phyloP scores from a whole-genome alignment of 2,329 filamentous ascomycete genomes.

The Botryosphaeria dothidea region DNA sequence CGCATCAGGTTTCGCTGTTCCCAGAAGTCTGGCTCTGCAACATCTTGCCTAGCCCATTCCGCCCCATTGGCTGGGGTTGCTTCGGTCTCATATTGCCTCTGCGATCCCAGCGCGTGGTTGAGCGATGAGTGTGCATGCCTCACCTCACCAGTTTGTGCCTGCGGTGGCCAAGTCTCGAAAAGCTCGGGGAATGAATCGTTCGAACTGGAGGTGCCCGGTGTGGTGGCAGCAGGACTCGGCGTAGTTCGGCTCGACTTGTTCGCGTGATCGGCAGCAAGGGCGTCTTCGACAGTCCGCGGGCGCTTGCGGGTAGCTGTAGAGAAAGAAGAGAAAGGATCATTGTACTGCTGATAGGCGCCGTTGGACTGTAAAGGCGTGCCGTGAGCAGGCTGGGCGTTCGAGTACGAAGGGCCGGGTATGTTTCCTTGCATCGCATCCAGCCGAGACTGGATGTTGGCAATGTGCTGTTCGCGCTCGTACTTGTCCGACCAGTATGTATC shows the following conservation, averaged over 20 bases:
- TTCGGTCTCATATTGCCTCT: background rate
- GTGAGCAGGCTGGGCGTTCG: background rate
- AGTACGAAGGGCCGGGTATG: background rate
- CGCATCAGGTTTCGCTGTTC: no score
- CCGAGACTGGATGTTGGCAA: background rate
- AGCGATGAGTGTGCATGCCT: slow-evolving; percentile 6
- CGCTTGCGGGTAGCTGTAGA: background rate
- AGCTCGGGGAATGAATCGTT: slow-evolving; percentile 8
- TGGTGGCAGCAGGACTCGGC: slow-evolving; percentile 4
- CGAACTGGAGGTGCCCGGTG: slow-evolving; percentile 7
- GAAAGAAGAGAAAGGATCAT: background rate
- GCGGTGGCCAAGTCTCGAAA: background rate
- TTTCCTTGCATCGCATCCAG: background rate
- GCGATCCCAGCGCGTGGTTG: background rate
- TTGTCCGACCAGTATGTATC: slow-evolving; percentile 7
- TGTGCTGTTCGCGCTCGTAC: background rate
- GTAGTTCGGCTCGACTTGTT: slow-evolving; percentile 13
- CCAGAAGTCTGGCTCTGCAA: background rate
- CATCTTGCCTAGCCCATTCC: background rate
- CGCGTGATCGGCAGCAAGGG: background rate
- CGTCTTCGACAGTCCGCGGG: slow-evolving; percentile 1
- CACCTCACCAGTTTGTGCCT: background rate
- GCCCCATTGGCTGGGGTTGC: background rate
- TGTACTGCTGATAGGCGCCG: background rate
- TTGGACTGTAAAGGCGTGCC: background rate